A percentile compares a stretch with the other conserved stretches of the same genome.
These are phyloP conservation scores for Triticum monococcum DNA, from an alignment of 176 grass and related monocot species.

Conservation along the genomic window DNA sequence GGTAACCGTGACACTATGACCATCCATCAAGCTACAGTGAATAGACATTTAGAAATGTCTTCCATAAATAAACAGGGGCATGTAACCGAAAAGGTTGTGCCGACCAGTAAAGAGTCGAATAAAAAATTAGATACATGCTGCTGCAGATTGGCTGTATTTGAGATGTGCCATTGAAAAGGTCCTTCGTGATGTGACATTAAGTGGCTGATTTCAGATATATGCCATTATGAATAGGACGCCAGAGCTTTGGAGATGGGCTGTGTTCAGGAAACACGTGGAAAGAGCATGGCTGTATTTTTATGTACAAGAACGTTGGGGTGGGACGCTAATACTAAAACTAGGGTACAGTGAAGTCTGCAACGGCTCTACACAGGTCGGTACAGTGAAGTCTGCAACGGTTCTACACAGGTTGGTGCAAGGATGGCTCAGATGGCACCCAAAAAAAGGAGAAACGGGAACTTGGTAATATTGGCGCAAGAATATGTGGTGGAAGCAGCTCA, in stretches of 20 bases:
- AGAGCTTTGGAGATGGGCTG: background rate
- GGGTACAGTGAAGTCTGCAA: background rate
- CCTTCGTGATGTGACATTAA: background rate
- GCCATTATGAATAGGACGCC: background rate
- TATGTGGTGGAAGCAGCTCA: background rate
- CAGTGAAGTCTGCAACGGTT: background rate
- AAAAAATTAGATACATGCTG: background rate
- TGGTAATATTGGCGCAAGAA: background rate
- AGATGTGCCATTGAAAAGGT: background rate
- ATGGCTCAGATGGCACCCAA: background rate
- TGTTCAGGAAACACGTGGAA: background rate
- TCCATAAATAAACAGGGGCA: constrained; percentile 12
- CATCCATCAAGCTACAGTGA: background rate
- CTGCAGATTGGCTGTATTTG: background rate
- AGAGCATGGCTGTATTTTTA: background rate
- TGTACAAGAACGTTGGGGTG: no score
- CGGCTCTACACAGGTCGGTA: background rate
- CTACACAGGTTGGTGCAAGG: background rate
- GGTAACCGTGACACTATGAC: background rate
- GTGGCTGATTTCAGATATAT: constrained; percentile 6
- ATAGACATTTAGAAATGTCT: background rate
- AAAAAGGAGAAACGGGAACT: background rate
- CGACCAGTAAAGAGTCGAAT: background rate
- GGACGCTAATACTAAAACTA: no score
- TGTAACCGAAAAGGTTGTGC: background rate